These are phyloP conservation scores for Beauveria caledonica DNA, from an alignment of 2,329 filamentous ascomycete genomes.

Conservation along the genomic window DNA sequence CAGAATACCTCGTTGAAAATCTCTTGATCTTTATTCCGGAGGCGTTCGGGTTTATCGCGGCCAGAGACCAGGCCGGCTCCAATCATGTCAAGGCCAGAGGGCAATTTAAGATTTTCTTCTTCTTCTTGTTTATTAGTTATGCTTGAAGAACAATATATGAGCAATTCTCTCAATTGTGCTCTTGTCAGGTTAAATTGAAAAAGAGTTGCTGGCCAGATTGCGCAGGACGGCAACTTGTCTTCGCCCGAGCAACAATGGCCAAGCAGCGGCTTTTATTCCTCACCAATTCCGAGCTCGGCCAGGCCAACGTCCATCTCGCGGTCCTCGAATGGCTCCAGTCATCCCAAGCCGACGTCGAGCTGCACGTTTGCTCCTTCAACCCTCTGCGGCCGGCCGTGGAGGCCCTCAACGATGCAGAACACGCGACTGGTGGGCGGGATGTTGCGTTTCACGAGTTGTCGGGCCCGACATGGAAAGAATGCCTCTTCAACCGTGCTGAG, in stretches of 20 bases:
- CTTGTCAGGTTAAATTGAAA: background rate
- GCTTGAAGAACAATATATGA: background rate
- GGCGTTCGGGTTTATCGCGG: background rate
- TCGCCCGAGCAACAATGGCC: background rate
- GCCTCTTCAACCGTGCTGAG: conserved; percentile 7
- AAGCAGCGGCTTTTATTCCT: conserved; percentile 14
- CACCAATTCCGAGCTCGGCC: conserved; percentile 18
- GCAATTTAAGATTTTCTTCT: background rate
- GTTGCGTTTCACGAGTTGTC: conserved; percentile 9
- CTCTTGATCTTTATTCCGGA: background rate
- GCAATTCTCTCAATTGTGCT: too few species aligned
- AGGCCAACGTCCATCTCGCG: conserved; percentile 20
- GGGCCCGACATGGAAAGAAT: background rate
- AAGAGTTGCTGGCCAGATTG: background rate
- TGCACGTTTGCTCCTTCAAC: conserved; percentile 13
- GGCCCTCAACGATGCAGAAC: background rate
- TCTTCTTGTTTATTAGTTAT: background rate
- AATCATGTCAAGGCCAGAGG: background rate
- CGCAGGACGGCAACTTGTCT: too few species aligned
- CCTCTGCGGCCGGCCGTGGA: background rate
- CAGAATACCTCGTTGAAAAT: background rate
- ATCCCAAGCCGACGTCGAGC: conserved; percentile 5
- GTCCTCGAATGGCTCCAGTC: conserved; percentile 14
- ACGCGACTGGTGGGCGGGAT: background rate
- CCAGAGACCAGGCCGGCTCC: background rate